Conservation (phyloP, 2,329 filamentous ascomycete genomes). For the Curvularia verruculosa region DNA sequence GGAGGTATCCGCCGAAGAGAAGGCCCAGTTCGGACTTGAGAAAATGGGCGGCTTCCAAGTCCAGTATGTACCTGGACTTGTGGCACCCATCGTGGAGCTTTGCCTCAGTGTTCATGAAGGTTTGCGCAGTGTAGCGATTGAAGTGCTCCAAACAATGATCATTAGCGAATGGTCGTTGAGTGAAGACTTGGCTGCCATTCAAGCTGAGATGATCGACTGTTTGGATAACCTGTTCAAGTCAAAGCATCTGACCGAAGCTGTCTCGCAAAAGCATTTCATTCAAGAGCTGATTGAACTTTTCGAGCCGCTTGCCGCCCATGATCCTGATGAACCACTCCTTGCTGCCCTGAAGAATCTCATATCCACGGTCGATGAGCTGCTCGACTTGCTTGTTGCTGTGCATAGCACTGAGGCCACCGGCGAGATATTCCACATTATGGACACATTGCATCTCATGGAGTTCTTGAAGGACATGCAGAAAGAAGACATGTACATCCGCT, state of each 20-base stretch:
- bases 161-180: conserved; percentile 97
- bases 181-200: conserved; percentile 86
- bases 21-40: conserved; percentile 74
- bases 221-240: conserved; percentile 89
- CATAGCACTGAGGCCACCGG: conserved; percentile 75
- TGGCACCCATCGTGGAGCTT: conserved; percentile 89
- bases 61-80: conserved; percentile 92
- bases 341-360: conserved; percentile 79
- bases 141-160: conserved; percentile 97
- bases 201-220: conserved; percentile 96
- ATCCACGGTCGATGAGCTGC: conserved; percentile 82
- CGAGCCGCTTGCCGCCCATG: conserved; percentile 68
- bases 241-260: conserved; percentile 84
- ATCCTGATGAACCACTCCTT: conserved; percentile 75
- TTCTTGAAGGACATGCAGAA: conserved; percentile 97
- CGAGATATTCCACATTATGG: conserved; percentile 83
- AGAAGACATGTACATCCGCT: conserved; percentile 94
- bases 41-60: conserved; percentile 97
- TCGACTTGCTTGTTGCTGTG: conserved; percentile 89
- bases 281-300: conserved; percentile 83
- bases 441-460: conserved; percentile 90
- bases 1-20: conserved; percentile 85
- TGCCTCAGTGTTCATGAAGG: conserved; percentile 96
- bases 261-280: conserved; percentile 91
- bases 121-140: conserved; percentile 84